Conservation (phyloP, 2,329 filamentous ascomycete genomes). For the Ophiosphaerella korrae region DNA sequence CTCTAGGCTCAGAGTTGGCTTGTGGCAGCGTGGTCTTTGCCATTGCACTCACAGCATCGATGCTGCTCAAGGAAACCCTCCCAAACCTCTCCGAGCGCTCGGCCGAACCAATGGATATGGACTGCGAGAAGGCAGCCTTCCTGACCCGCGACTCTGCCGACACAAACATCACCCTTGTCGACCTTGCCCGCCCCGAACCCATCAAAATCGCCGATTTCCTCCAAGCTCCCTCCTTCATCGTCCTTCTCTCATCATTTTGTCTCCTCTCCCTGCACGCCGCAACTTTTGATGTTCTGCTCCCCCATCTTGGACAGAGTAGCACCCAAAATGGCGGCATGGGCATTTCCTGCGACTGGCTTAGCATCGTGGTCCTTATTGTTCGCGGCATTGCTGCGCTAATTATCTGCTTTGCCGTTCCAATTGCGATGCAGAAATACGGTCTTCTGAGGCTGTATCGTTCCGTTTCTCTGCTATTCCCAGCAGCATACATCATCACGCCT, state of each 20-base stretch:
- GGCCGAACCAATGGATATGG: constrained; percentile 29
- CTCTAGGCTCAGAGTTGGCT: constrained; percentile 51
- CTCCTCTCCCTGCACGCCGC: constrained; percentile 62
- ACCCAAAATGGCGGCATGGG: constrained; percentile 53
- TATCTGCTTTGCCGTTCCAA: constrained; percentile 47
- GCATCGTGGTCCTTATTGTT: constrained; percentile 49
- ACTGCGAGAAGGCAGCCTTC: constrained; percentile 56
- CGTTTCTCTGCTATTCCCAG: constrained; percentile 48
- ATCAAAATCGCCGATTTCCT: constrained; percentile 54
- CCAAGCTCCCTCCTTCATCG: constrained; percentile 52
- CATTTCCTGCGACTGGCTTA: constrained; percentile 53
- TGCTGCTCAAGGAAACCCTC: constrained; percentile 50
- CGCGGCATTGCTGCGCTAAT: constrained; percentile 48
- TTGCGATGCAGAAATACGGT: constrained; percentile 45
- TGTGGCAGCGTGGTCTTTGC: constrained; percentile 50
- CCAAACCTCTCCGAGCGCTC: constrained; percentile 31
- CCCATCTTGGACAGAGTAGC: constrained; percentile 54
- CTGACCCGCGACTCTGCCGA: constrained; percentile 47
- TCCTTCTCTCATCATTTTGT: constrained; percentile 56
- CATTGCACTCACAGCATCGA: constrained; percentile 47
- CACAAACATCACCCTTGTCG: constrained; percentile 39
- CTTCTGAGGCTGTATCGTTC: constrained; percentile 52
- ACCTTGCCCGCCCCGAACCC: constrained; percentile 47
- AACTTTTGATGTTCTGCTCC: constrained; percentile 57
- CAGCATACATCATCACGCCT: constrained; percentile 49